These are phyloP conservation scores for Salix brachista DNA, from an alignment of 345 rosid genomes.

Conservation along the genomic window DNA sequence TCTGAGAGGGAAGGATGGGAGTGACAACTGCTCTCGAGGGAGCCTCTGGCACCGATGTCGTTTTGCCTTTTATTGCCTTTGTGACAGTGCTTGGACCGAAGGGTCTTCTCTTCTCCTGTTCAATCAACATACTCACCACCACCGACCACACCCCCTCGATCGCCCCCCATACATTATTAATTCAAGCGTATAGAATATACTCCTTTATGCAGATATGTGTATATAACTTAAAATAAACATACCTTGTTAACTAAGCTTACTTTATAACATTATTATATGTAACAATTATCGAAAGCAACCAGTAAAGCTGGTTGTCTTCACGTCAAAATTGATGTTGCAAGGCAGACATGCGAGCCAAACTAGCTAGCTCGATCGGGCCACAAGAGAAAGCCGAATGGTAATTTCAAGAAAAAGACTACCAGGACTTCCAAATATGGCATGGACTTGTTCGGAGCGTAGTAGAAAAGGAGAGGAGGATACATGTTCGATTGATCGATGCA, in stretches of 20 bases:
- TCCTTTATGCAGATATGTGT: background rate
- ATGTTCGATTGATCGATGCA: background rate
- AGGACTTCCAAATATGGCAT: conserved; percentile 6
- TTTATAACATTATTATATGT: background rate
- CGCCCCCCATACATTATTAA: background rate
- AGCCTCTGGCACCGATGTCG: conserved; percentile 29
- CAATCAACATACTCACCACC: conserved; percentile 29
- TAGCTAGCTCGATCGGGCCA: background rate
- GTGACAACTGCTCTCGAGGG: conserved; percentile 45
- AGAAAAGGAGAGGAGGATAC: background rate
- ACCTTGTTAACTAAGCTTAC: background rate
- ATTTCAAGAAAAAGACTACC: background rate
- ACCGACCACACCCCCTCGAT: background rate
- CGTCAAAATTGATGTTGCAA: background rate
- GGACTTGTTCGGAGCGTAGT: background rate
- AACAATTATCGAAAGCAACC: background rate
- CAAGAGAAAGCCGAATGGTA: background rate
- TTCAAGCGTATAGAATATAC: background rate
- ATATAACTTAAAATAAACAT: background rate
- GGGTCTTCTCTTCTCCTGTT: conserved; percentile 30
- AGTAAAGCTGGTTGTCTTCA: background rate
- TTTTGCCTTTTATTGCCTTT: conserved; percentile 35
- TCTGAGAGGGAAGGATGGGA: conserved; percentile 22
- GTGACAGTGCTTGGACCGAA: conserved; percentile 33
- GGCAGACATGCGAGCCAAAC: background rate